Percentiles rank a stretch among this genome's conserved stretches.
These are phyloP conservation scores for Arabis alpina DNA, from an alignment of 345 rosid genomes.

Conservation along the genomic window DNA sequence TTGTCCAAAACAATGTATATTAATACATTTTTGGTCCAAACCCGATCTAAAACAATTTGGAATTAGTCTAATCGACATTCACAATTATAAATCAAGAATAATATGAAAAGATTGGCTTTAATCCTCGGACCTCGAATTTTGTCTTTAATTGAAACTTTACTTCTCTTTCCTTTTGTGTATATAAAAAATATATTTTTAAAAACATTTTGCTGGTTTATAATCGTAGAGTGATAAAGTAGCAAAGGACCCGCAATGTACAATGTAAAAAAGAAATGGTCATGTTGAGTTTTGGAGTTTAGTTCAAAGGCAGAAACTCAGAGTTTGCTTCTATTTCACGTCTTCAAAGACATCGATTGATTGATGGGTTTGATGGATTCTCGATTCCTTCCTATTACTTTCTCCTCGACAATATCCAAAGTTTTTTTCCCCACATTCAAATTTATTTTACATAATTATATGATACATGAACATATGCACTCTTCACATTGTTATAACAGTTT, in stretches of 20 bases:
- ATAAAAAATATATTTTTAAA: too few relatives aligned
- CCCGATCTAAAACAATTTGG: not conserved
- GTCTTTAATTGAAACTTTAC: not conserved
- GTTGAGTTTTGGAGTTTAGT: conserved; percentile 37
- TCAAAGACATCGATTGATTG: conserved; percentile 47
- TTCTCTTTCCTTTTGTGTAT: not conserved
- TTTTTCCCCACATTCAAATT: not conserved
- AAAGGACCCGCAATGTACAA: conserved; percentile 39
- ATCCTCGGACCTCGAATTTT: not conserved
- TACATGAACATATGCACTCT: conserved; percentile 1
- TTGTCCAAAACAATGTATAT: not conserved
- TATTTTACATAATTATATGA: not conserved
- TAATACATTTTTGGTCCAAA: not conserved
- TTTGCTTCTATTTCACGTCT: conserved; percentile 74
- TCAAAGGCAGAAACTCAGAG: conserved; percentile 36
- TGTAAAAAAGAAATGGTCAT: conserved; percentile 24
- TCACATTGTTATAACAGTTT: not conserved
- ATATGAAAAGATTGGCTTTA: conserved; percentile 3
- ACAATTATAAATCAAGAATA: not conserved
- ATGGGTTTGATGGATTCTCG: conserved; percentile 49
- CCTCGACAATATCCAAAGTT: conserved; percentile 20
- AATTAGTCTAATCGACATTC: not conserved
- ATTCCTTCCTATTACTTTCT: conserved; percentile 40
- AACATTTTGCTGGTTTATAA: not conserved
- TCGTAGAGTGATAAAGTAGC: conserved; percentile 18